These are phyloP conservation scores for Trichoderma hamatum DNA, from an alignment of 2,329 filamentous ascomycete species.

Conservation along the genomic window DNA sequence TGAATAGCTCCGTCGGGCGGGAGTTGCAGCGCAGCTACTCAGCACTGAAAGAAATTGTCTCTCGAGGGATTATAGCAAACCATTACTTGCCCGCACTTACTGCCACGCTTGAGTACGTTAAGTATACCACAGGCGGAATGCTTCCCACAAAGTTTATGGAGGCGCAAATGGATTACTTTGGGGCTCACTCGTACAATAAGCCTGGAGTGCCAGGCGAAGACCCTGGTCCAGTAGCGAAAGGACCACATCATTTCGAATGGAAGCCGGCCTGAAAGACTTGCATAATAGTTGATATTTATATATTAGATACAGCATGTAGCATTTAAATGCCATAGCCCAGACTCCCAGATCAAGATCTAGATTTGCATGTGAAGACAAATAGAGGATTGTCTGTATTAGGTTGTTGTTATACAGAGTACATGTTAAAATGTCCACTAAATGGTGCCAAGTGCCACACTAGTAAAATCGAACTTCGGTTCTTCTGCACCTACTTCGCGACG, in stretches of 20 bases:
- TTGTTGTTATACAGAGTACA: background rate
- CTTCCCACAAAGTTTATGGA: constrained; percentile 71
- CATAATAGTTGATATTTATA: background rate
- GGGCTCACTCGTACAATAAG: constrained; percentile 50
- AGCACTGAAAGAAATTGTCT: constrained; percentile 58
- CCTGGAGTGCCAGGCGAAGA: background rate
- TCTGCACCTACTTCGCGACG: background rate
- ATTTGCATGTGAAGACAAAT: background rate
- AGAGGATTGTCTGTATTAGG: background rate
- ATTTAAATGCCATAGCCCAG: background rate
- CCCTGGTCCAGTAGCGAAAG: constrained; percentile 2
- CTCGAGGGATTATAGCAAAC: constrained; percentile 58
- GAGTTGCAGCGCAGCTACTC: constrained; percentile 41
- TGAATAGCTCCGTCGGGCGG: constrained; percentile 18
- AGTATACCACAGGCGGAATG: constrained; percentile 61
- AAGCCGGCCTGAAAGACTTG: background rate
- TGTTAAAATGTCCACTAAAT: background rate
- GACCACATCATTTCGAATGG: background rate
- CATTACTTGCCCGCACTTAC: constrained; percentile 63
- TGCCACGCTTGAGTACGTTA: constrained; percentile 67
- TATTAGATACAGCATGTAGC: background rate
- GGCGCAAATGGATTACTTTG: constrained; percentile 72
- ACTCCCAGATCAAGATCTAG: background rate
- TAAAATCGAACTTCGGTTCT: too few relatives aligned
- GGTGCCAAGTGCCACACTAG: too few relatives aligned